These are phyloP conservation scores for Colletotrichum sidae DNA, from an alignment of 2,329 filamentous ascomycete species.

Conservation along the genomic window DNA sequence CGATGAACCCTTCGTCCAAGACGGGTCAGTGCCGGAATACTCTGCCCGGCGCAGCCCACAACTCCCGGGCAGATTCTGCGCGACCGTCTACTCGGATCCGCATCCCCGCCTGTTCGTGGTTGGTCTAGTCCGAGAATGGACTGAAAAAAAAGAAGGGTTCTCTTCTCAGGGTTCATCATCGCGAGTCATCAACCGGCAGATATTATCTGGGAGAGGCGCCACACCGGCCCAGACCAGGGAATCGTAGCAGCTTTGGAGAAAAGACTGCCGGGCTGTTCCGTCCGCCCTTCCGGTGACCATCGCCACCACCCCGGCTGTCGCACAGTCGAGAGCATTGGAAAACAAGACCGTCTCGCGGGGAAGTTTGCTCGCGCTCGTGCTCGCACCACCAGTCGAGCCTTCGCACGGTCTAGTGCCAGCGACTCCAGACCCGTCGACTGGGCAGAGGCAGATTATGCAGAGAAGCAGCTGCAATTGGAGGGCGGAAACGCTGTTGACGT, in stretches of 20 bases:
- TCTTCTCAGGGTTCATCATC: constrained; percentile 1
- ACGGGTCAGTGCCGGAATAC: too few species aligned
- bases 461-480: too few species aligned
- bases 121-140: too few species aligned
- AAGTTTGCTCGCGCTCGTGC: constrained; percentile 18
- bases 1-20: too few species aligned
- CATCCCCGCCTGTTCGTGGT: too few species aligned
- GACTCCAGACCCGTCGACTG: too few species aligned
- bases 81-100: too few species aligned
- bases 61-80: too few species aligned
- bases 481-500: neutral
- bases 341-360: constrained; percentile 12
- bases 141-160: neutral
- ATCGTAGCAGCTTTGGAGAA: neutral
- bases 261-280: neutral
- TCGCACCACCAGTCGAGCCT: neutral
- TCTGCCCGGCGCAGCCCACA: too few species aligned
- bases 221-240: constrained; percentile 9
- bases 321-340: constrained; percentile 1
- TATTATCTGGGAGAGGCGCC: neutral
- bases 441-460: too few species aligned
- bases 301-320: constrained; percentile 10
- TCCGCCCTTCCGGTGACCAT: constrained; percentile 2
- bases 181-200: constrained; percentile 16
- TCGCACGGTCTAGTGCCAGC: too few species aligned